A percentile compares a stretch with the other conserved stretches of the same genome.
Conservation (phyloP, 148 eudicot species). For the Euryodendron excelsum region DNA sequence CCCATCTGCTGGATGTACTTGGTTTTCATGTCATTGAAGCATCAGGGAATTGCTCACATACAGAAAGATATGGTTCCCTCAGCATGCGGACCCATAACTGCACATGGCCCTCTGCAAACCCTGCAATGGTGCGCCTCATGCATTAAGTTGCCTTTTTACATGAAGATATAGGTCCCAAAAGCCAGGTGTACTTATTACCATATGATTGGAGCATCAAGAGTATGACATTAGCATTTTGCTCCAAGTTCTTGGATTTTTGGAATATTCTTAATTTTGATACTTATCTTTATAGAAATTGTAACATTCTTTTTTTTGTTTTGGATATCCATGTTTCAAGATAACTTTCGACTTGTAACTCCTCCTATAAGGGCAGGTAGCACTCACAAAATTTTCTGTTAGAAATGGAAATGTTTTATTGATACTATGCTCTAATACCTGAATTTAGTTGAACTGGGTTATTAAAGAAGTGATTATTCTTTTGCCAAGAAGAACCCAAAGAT, state of each 20-base stretch:
- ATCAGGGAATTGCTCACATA: not conserved
- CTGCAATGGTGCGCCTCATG: too few relatives aligned
- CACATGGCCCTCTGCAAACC: too few relatives aligned
- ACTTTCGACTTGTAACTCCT: not conserved
- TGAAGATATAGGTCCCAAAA: too few relatives aligned
- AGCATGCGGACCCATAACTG: too few relatives aligned
- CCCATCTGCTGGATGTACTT: not conserved
- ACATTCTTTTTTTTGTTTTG: too few relatives aligned
- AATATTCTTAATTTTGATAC: not conserved
- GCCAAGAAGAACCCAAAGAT: not conserved
- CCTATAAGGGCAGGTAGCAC: not conserved
- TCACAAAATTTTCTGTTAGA: not conserved
- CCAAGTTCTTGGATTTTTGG: not conserved
- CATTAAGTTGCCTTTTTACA: too few relatives aligned
- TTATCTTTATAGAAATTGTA: too few relatives aligned
- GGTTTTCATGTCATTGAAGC: not conserved
- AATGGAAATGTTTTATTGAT: not conserved
- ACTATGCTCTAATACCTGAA: not conserved
- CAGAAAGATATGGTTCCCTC: not conserved
- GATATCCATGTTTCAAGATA: not conserved
- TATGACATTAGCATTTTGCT: not conserved
- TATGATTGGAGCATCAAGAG: not conserved
- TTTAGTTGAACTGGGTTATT: not conserved
- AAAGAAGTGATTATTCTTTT: not conserved
- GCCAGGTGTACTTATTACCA: not conserved